Evolutionary conservation across 352 stramenopile genomes (phyloP).

Genomic region (Globisporangium orthogonon): DNA sequence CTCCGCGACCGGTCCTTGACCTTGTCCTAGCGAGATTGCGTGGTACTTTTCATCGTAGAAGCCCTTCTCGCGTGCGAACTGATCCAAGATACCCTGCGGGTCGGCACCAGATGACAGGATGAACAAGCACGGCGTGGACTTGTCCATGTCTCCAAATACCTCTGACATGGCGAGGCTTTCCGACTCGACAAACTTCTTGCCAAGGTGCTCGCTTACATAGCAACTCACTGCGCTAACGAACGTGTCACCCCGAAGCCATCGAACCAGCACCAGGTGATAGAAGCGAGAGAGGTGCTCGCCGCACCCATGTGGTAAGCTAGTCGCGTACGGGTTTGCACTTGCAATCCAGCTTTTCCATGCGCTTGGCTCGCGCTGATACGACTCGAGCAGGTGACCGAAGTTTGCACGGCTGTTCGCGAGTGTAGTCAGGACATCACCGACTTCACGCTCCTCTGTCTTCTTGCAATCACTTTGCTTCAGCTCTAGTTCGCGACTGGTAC

Average conservation of each 20-base stretch:
- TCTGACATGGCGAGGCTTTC: slow-evolving; percentile 28
- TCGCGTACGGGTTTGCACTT: slow-evolving; percentile 27
- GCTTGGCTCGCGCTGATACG: slow-evolving; percentile 34
- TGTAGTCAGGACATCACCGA: slow-evolving; percentile 20
- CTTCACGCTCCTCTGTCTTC: slow-evolving; percentile 4
- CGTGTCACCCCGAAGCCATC: slow-evolving; percentile 47
- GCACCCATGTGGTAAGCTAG: slow-evolving; percentile 26
- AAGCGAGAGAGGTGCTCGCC: slow-evolving; percentile 32
- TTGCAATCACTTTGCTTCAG: not conserved
- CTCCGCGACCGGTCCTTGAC: slow-evolving; percentile 65
- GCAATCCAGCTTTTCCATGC: slow-evolving; percentile 37
- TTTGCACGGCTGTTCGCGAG: slow-evolving; percentile 16
- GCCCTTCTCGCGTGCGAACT: slow-evolving; percentile 37
- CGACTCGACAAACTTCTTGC: slow-evolving; percentile 14
- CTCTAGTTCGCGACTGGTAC: not conserved
- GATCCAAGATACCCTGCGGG: slow-evolving; percentile 36
- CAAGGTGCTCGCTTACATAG: slow-evolving; percentile 41
- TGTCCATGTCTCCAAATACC: slow-evolving; percentile 50
- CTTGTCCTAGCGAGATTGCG: slow-evolving; percentile 70
- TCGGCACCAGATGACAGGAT: slow-evolving; percentile 71
- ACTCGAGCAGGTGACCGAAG: slow-evolving; percentile 30
- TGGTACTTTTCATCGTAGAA: slow-evolving; percentile 34
- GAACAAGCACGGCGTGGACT: slow-evolving; percentile 63
- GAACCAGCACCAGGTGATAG: slow-evolving; percentile 47
- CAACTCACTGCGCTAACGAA: slow-evolving; percentile 25